Conservation (phyloP, 1,284 basidiomycete genomes). For the Phaffia rhodozyma region DNA sequence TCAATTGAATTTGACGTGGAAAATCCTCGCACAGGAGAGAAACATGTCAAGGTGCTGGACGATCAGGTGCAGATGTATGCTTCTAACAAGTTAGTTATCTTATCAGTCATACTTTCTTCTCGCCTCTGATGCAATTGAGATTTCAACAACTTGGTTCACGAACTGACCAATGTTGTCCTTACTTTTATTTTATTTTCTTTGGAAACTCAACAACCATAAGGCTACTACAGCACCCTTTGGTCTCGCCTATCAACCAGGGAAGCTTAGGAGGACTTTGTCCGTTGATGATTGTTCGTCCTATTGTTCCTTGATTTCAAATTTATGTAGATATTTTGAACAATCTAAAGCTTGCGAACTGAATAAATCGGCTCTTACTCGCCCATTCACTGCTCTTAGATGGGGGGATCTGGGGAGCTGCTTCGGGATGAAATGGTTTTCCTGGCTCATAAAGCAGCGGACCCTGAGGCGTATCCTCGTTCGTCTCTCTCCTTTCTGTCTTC, state of each 20-base stretch:
- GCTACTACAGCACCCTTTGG: constrained; percentile 40
- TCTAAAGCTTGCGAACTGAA: too few species aligned
- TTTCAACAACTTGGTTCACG: too few species aligned
- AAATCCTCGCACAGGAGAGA: constrained; percentile 21
- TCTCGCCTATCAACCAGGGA: constrained; percentile 40
- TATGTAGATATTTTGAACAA: background rate
- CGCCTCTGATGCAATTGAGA: too few species aligned
- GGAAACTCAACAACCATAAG: constrained; percentile 26
- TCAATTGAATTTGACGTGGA: constrained; percentile 27
- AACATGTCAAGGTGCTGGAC: constrained; percentile 23
- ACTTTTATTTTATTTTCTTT: background rate
- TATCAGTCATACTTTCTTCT: constrained; percentile 22
- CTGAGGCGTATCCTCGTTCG: constrained; percentile 31
- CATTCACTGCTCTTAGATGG: constrained; percentile 24
- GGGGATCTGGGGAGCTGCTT: constrained; percentile 39
- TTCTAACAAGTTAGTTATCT: background rate
- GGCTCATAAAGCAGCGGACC: constrained; percentile 40
- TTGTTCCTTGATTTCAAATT: background rate
- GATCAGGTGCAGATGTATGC: constrained; percentile 39
- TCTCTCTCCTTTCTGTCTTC: too few species aligned
- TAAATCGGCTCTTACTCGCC: background rate
- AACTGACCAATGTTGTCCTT: too few species aligned
- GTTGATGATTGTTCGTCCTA: constrained; percentile 35
- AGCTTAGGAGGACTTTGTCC: constrained; percentile 42
- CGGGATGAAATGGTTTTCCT: constrained; percentile 37